Base-by-base conservation (phyloP, 495 filamentous ascomycete species). In the Penicilliopsis zonata region DNA sequence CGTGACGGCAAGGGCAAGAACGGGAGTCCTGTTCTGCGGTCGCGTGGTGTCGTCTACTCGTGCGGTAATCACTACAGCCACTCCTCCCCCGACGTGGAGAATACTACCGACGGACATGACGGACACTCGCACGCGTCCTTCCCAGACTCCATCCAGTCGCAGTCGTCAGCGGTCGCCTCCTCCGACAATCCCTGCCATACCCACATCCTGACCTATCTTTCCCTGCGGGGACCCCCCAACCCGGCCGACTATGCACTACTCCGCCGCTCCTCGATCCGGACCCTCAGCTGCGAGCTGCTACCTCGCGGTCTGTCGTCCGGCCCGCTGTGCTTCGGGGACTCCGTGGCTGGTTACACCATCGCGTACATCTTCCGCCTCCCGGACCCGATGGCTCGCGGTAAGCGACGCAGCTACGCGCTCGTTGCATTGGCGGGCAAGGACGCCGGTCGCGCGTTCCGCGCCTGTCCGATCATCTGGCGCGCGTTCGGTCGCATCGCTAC, bases 351-450 rank as follows among this genome's bases (percentile, higher is more conserved):
- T 27, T 92, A 88, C 57, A 93, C 87, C 2, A 88, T 88, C 8
- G 87, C 87, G 36, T 93, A 83, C 52, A 80, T 92, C 44, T 94
- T 95, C 51, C 83, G 84, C 14, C 78, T 94, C 7, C 76, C 79
- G 12, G 87, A 95, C 50, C 70, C 86, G 13, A 79, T 86, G 57
- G 86, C 87, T 12, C 84, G 87, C 21, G 87, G 87, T 26, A 76
- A 82, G 38, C 74, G 80, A 42, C 76, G 87, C 36, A 79, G 82
- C 25, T 95, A 95, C 55, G 86, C 87, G 25, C 69, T 95, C 26
- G 63, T 94, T 29, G 84, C 82, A n/a, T 73, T 94, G 17, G 69
- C 63, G 12, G 69, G 71, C 6, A 67, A 83, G 44, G 81, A 81
- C 34, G 72, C 83, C 37, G 72, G 77, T 30, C 63, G 75, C 16